Base-by-base conservation (phyloP, 2,329 filamentous ascomycete species). In the Phyllosticta capitalensis region DNA sequence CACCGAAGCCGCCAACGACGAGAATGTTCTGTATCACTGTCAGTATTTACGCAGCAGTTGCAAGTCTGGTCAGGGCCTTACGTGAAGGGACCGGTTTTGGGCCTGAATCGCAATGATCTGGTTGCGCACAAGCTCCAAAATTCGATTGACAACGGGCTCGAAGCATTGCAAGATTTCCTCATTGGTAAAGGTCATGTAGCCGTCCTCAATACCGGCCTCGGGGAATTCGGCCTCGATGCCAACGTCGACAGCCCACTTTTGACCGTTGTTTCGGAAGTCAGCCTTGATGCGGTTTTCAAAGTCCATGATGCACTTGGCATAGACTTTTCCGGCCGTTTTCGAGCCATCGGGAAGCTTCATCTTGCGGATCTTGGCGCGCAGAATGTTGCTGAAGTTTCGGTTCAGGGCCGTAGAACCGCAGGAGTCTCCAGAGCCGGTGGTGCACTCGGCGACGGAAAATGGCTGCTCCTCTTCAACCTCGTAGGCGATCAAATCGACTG, bases 251-350 rank as follows among this genome's bases (percentile, higher is more conserved):
- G 94, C 94, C 94, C 94, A 97, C 75, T 97, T 97, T 75, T 97
- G 92, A 55, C 92, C 92, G 74, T 96, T 97, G 79, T 97, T 97
- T 65, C 94, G 86, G 86, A 99, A 99, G 75, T 97, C 94, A 55
- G 94, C 94, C 81, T 99, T 99, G 83, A 99, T 96, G 74, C 94
- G 83, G 83, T 97, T 97, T 79, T 99, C 94, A 69, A 99, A 99
- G 76, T 99, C 94, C 92, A 97, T 97, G 76, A 99, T 97, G 74
- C 92, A 97, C 79, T 97, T 97, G 66, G 92, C 92, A 74, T 97
- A 97, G 58, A 99, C 94, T 75, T 92, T 91, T 51, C 92, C 92
- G n/a, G 94, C 92, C 2, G 91, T 97, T 77, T 92, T 95, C 66
- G 92, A 96, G 53, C 92, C 92, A 70, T 97, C 92, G 1, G 94